These are phyloP conservation scores for Suhomyces sp. DNA, from an alignment of 805 yeast species.

Conservation along the genomic window DNA sequence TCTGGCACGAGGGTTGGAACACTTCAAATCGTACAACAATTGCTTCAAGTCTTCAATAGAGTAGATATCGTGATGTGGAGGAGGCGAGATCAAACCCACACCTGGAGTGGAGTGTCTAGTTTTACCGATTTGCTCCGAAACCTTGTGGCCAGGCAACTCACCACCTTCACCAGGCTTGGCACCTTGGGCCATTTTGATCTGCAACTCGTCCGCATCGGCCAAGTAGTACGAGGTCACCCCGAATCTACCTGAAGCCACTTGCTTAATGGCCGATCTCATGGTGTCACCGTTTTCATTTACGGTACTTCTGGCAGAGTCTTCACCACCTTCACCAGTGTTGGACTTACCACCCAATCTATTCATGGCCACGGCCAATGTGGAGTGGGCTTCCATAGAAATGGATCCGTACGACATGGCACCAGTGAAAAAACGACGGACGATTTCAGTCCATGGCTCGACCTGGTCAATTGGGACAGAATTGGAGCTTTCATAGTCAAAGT, in stretches of 20 bases:
- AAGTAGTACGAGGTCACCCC: conserved; percentile 95
- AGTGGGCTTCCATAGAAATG: conserved; percentile 97
- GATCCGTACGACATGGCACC: conserved; percentile 99
- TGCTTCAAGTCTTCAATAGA: conserved; percentile 98
- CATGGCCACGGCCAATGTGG: conserved; percentile 98
- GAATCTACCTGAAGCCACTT: conserved; percentile 95
- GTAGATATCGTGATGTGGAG: conserved; percentile 98
- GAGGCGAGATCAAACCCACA: conserved; percentile 96
- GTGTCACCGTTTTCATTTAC: conserved; percentile 88
- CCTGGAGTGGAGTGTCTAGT: conserved; percentile 96
- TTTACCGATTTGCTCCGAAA: conserved; percentile 80
- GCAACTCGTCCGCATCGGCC: conserved; percentile 95
- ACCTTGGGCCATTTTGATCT: conserved; percentile 98
- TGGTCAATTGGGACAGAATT: conserved; percentile 89
- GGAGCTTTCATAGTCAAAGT: conserved; percentile 74
- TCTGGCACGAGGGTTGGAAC: conserved; percentile 95
- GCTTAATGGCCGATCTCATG: conserved; percentile 98
- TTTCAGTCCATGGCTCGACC: conserved; percentile 99
- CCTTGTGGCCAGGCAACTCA: conserved; percentile 94
- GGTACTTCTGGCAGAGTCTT: conserved; percentile 85
- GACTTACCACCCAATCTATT: conserved; percentile 96
- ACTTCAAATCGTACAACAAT: conserved; percentile 91
- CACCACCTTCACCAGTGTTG: conserved; percentile 99
- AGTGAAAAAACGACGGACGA: conserved; percentile 95
- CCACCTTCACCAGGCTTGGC: conserved; percentile 99